Evolutionary conservation across 129 eudicot species (phyloP).

Genomic region (Deinandra increscens): DNA sequence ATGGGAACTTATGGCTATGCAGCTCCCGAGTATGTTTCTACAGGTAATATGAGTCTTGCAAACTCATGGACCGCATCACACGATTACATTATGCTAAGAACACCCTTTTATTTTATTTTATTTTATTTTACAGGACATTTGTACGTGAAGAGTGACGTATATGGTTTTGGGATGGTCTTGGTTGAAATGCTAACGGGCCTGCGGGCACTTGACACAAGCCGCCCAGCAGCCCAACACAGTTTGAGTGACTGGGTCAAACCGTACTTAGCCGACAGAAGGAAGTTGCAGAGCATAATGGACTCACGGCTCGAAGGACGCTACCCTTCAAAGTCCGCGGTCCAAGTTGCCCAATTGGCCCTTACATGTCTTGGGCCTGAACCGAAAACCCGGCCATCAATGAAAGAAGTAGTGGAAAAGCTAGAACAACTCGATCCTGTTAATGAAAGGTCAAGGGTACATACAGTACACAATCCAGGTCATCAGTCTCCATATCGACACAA

Average conservation of each 20-base stretch:
- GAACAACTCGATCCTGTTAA: conserved; percentile 30
- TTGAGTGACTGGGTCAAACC: conserved; percentile 47
- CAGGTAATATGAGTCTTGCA: conserved; percentile 39
- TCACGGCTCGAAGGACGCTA: conserved; percentile 43
- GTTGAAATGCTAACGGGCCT: conserved; percentile 46
- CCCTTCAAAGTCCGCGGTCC: conserved; percentile 37
- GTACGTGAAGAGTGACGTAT: conserved; percentile 49
- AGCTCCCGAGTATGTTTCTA: conserved; percentile 74
- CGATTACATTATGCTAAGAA: not conserved
- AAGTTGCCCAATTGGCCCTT: conserved; percentile 43
- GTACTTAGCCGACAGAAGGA: conserved; percentile 39
- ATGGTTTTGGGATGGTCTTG: conserved; percentile 46
- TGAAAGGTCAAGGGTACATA: conserved; percentile 32
- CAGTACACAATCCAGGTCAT: conserved; percentile 30
- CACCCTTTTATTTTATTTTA: not conserved
- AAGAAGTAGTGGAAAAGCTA: conserved; percentile 41
- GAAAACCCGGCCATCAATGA: conserved; percentile 46
- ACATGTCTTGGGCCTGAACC: conserved; percentile 45
- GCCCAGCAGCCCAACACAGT: conserved; percentile 40
- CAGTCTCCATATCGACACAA: conserved; percentile 17
- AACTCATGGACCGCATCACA: not conserved
- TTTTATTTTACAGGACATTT: conserved; percentile 36
- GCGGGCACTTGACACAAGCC: conserved; percentile 38
- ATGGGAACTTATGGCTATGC: conserved; percentile 81
- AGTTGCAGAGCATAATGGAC: conserved; percentile 46